A percentile compares a stretch with the other conserved stretches of the same genome.
Evolutionary conservation across 2,329 filamentous ascomycete species (phyloP).

Genomic region (Grosmannia clavigera): DNA sequence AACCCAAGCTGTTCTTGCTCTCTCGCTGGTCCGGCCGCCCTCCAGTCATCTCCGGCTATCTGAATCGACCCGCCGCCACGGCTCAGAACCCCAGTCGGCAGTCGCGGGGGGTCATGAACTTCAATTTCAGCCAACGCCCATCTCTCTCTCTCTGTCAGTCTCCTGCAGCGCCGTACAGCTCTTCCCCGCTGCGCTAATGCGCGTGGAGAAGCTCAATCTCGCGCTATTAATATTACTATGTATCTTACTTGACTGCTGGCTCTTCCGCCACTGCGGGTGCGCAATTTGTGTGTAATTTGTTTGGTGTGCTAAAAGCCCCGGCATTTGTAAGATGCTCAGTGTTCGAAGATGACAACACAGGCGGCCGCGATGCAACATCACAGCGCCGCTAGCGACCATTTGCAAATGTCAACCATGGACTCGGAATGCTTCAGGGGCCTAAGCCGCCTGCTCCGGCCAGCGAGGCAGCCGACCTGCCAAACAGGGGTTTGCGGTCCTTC

Average conservation of each 20-base stretch:
- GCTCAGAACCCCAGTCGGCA: neutral
- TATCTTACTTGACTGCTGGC: neutral
- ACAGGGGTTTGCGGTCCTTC: neutral
- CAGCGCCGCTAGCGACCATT: neutral
- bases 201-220: neutral
- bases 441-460: neutral
- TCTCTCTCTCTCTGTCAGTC: neutral
- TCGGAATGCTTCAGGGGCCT: neutral
- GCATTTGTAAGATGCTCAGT: neutral
- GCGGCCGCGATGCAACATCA: too few species aligned
- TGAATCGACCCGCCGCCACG: slow-evolving; percentile 2
- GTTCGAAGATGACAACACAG: too few species aligned
- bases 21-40: neutral
- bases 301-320: too few species aligned
- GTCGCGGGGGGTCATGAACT: neutral
- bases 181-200: neutral
- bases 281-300: neutral
- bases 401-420: neutral
- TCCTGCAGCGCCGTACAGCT: neutral
- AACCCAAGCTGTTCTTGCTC: neutral
- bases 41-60: neutral
- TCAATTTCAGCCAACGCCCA: too few species aligned
- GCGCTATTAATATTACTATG: neutral
- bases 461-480: neutral
- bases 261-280: neutral